Evolutionary conservation across 192 early-diverging fungal species (phyloP), one percentile per base, ranked within the genome.

Genomic region (Haplosporangium gracile): DNA sequence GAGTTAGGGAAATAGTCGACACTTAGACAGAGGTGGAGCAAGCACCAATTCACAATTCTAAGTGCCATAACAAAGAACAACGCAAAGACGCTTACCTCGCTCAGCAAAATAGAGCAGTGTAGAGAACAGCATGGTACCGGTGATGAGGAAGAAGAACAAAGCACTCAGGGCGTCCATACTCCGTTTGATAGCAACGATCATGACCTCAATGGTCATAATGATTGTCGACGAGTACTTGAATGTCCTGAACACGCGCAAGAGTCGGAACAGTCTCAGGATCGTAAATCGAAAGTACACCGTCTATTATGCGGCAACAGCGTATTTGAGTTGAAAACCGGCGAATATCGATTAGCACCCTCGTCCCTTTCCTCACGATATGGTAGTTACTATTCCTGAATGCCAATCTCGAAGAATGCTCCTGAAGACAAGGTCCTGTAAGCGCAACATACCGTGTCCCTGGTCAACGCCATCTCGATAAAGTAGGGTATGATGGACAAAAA

Each of bases 161-260:
- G 94, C 95, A 38, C 91, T 86, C 68, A 96, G 75, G 0, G 94
- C 94, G 83, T 96, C 95, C 36, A 92, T 87, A 76, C 92, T 93
- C 73, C 94, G 89, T 70, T 93, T 93, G 22, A 95, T 90, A 36
- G 95, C 94, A 26, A 95, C 90, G 73, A 96, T 92, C 92, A 96
- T 93, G 38, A 96, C 95, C 68, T 96, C 95, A 20, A 96, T 95
- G 4, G 94, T 95, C 91, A 96, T 92, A 68, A 95, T 91, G 77
- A 96, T 91, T 16, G 95, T 91, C 71, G 93, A 94, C 73, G 94
- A 95, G 83, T 96, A 94, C 78, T 95, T 95, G 83, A 95, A 96
- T n/a, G 92, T 93, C 68, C 94, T 95, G 85, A 96, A 96, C 5
- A 96, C 90, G 24, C 95, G 92, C 70, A 96, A 85, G 24, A 96